Percentiles rank a stretch among this genome's conserved stretches.
phyloP scores from a whole-genome alignment of 345 rosid genomes.

The Punica granatum region DNA sequence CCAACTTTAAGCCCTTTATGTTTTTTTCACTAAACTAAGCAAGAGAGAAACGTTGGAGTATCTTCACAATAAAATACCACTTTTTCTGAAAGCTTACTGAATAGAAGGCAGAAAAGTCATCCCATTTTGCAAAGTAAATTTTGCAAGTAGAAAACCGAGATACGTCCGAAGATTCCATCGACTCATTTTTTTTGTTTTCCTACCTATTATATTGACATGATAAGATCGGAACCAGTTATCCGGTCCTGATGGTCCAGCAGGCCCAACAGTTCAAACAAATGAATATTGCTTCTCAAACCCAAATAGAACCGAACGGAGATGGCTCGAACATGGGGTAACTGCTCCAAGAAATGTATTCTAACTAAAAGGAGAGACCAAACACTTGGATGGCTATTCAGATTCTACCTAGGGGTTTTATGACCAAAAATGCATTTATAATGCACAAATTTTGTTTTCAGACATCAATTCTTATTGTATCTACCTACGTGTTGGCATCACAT shows the following conservation, averaged over 20 bases:
- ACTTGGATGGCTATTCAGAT: not conserved
- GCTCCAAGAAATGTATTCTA: not conserved
- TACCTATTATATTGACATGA: not conserved
- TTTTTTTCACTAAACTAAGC: not conserved
- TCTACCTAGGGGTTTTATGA: not conserved
- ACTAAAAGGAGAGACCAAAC: not conserved
- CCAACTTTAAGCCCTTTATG: not conserved
- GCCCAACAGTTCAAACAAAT: not conserved
- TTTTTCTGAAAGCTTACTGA: conserved; percentile 3
- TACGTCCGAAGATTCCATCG: not conserved
- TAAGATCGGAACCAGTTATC: not conserved
- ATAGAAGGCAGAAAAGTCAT: not conserved
- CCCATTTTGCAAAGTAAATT: not conserved
- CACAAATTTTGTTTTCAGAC: not conserved
- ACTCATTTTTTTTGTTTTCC: not conserved
- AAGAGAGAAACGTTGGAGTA: not conserved
- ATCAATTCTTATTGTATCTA: conserved; percentile 5
- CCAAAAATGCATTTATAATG: not conserved
- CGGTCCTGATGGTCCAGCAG: not conserved
- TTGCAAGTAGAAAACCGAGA: conserved; percentile 1
- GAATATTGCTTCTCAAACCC: not conserved
- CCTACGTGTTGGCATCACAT: not conserved
- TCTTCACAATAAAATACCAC: not conserved
- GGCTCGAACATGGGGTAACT: not conserved
- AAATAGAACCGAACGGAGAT: not conserved